Evolutionary conservation across 2,329 filamentous ascomycete genomes (phyloP).

Genomic region (Bipolaris oryzae): DNA sequence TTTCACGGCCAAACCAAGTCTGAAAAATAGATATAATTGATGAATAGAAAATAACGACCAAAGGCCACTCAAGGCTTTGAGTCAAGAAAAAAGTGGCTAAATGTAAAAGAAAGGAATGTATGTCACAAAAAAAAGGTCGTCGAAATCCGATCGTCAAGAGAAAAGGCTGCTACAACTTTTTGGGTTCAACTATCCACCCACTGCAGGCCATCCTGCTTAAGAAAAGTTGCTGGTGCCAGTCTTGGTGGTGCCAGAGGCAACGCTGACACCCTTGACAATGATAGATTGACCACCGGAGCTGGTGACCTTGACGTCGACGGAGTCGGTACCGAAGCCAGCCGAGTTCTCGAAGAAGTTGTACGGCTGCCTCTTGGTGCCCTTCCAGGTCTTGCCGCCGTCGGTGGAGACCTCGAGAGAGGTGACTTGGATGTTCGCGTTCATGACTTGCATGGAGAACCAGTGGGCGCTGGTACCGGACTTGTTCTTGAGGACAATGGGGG

Average conservation of each 20-base stretch:
- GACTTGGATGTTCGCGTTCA: constrained; percentile 66
- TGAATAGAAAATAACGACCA: background rate
- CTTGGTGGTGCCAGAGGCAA: constrained; percentile 43
- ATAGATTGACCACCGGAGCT: constrained; percentile 59
- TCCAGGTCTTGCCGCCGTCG: constrained; percentile 65
- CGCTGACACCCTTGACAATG: constrained; percentile 58
- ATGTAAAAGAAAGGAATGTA: background rate
- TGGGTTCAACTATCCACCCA: background rate
- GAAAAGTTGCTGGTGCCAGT: constrained; percentile 43
- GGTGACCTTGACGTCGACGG: constrained; percentile 63
- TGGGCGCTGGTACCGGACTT: constrained; percentile 59
- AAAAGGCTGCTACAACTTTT: background rate
- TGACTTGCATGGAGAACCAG: constrained; percentile 69
- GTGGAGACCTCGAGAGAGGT: constrained; percentile 65
- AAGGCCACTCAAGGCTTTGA: background rate
- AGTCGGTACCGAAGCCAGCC: constrained; percentile 61
- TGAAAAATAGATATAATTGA: background rate
- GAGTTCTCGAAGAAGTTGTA: constrained; percentile 67
- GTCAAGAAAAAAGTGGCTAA: background rate
- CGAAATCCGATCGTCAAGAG: background rate
- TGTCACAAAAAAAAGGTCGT: background rate
- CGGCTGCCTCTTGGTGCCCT: constrained; percentile 58
- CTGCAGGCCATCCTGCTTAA: background rate
- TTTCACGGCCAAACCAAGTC: background rate
- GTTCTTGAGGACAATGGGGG: constrained; percentile 59